These are phyloP conservation scores for Anastatica hierochuntica DNA, from an alignment of 345 rosid species.

Conservation along the genomic window DNA sequence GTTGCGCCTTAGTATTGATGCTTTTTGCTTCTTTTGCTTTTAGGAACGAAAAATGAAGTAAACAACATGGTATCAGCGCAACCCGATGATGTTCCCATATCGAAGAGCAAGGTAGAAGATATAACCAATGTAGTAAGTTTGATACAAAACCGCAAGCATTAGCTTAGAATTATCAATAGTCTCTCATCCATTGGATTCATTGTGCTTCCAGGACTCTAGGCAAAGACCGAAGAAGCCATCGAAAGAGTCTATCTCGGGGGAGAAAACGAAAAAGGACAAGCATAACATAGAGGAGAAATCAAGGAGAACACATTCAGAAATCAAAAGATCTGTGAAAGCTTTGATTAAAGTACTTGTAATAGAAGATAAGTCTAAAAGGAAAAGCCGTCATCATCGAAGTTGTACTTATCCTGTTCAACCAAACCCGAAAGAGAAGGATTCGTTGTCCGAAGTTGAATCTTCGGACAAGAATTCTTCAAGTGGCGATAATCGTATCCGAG, in stretches of 20 bases:
- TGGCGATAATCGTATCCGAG: slow-evolving; percentile 9
- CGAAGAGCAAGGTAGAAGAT: slow-evolving; percentile 18
- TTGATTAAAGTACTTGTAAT: slow-evolving; percentile 45
- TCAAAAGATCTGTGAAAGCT: slow-evolving; percentile 46
- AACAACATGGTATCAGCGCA: not conserved
- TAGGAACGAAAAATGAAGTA: slow-evolving; percentile 27
- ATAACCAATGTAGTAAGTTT: slow-evolving; percentile 10
- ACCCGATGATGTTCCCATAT: not conserved
- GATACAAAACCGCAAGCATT: not conserved
- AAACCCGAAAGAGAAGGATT: slow-evolving; percentile 15
- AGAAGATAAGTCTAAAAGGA: slow-evolving; percentile 50
- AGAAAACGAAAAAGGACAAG: slow-evolving; percentile 8
- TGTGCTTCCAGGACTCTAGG: slow-evolving; percentile 12
- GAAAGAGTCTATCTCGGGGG: slow-evolving; percentile 20
- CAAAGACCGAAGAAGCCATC: slow-evolving; percentile 18
- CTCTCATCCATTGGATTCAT: not conserved
- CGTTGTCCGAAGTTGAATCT: slow-evolving; percentile 21
- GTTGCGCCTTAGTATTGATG: no score
- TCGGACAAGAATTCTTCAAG: slow-evolving; percentile 15
- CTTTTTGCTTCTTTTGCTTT: not conserved
- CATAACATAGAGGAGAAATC: slow-evolving; percentile 22
- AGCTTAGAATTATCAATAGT: not conserved
- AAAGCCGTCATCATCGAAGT: slow-evolving; percentile 42
- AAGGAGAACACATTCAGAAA: slow-evolving; percentile 17
- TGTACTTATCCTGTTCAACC: slow-evolving; percentile 36